Evolutionary conservation across 768 basidiomycete species (phyloP), one percentile per base, ranked within the genome.

Genomic region (Lentinula boryana): DNA sequence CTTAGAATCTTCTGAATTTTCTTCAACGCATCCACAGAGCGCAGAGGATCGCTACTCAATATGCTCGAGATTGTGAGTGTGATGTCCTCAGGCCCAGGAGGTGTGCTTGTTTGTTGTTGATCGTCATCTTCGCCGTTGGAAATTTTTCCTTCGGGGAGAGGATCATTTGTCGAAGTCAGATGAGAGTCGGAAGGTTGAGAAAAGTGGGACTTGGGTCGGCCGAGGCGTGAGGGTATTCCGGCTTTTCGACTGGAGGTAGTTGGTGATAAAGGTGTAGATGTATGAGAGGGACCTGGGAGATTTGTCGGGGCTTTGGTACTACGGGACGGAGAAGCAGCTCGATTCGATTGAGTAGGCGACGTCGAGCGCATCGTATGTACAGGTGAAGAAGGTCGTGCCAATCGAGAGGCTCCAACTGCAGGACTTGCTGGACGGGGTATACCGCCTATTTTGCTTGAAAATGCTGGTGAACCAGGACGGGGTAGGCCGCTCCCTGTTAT

Each of bases 11-110:
- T 89, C 70, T 98, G 95, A 56, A 98, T 84, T 68, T 85, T 89
- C 78, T 99, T 99, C 67, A 99, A 77, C 0, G 94, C 92, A 62
- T 98, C 95, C 31, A 98, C 94, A 67, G 93, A 93, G 31, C 88
- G 83, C 21, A 83, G 75, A 0, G 92, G 83, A 76, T 98, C 93
- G 63, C 87, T 91, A 69, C 91, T 93, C 52, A 95, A 80, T 56
- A 96, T 93, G 61, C 88, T 93, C 32, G 90, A 94, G 63, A 97
- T 95, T 2, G 85, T 87, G 55, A 93, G 78, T 6, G 88, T 85
- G 60, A 94, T 88, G 63, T 86, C 88, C 60, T 85, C 84, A 7
- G 72, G 71, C 58, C 63, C 71, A 10, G 57, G 57, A 38, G 36
- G 5, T 9, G 46, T 35, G 4, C 7, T 23, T 36, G 35, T 7